Conservation (phyloP, 2,329 filamentous ascomycete genomes). For the Lasiodiplodia theobromae region DNA sequence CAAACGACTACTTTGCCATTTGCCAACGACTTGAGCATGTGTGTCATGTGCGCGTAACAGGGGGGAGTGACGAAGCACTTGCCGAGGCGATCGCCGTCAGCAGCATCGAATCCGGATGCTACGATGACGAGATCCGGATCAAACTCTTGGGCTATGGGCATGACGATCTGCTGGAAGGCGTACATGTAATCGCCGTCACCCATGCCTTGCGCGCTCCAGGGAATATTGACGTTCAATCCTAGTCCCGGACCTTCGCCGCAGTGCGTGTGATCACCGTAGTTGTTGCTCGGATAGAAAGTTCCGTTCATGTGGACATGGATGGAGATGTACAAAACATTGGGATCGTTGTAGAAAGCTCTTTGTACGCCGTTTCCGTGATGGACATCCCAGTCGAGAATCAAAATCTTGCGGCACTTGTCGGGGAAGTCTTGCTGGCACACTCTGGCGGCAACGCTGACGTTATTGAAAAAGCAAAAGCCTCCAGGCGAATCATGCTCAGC, state of each 20-base stretch:
- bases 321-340: constrained; percentile 95
- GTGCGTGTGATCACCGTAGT: constrained; percentile 65
- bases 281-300: constrained; percentile 77
- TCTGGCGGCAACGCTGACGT: constrained; percentile 89
- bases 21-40: constrained; percentile 97
- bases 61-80: constrained; percentile 89
- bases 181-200: constrained; percentile 96
- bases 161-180: constrained; percentile 93
- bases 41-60: constrained; percentile 98
- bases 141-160: constrained; percentile 95
- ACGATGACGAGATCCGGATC: constrained; percentile 94
- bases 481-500: constrained; percentile 85
- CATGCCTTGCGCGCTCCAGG: constrained; percentile 77
- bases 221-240: constrained; percentile 73
- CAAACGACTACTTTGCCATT: constrained; percentile 90
- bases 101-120: constrained; percentile 94
- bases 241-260: constrained; percentile 65
- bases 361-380: constrained; percentile 91
- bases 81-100: constrained; percentile 89
- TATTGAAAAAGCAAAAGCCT: constrained; percentile 98
- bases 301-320: constrained; percentile 88
- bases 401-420: constrained; percentile 80
- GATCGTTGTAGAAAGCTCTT: constrained; percentile 93
- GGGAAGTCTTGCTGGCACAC: constrained; percentile 85
- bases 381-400: constrained; percentile 91